Conservation (phyloP, 78 protist genomes). For the Dictyostelium intermedium region DNA sequence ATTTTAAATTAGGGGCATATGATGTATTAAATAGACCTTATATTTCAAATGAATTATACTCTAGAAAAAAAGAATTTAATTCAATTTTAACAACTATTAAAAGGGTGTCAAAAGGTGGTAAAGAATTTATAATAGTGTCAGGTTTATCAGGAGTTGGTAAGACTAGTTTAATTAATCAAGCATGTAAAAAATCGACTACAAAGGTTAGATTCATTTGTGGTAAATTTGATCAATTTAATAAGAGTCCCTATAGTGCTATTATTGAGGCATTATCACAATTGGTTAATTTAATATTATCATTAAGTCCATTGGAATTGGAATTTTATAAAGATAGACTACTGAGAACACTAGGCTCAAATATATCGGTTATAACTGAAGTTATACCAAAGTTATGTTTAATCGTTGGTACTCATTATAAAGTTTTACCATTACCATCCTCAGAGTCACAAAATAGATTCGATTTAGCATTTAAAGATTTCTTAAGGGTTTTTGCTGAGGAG, state of each 20-base stretch:
- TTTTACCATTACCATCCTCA: slow-evolving; percentile 43
- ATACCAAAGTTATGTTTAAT: slow-evolving; percentile 63
- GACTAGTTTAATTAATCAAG: slow-evolving; percentile 43
- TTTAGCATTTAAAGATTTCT: slow-evolving; percentile 60
- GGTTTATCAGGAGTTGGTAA: slow-evolving; percentile 80
- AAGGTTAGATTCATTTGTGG: slow-evolving; percentile 52
- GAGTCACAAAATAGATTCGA: slow-evolving; percentile 64
- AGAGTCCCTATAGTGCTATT: slow-evolving; percentile 74
- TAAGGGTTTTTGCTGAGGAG: slow-evolving; percentile 61
- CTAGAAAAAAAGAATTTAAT: slow-evolving; percentile 49
- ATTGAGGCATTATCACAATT: slow-evolving; percentile 59
- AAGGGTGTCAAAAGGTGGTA: slow-evolving; percentile 56
- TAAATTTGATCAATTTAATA: slow-evolving; percentile 67
- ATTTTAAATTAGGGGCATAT: slow-evolving; percentile 36
- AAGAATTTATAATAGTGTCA: slow-evolving; percentile 52
- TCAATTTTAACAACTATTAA: neutral
- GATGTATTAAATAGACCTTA: slow-evolving; percentile 53
- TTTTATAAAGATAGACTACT: slow-evolving; percentile 45
- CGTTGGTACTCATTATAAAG: slow-evolving; percentile 19
- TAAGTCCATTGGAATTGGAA: slow-evolving; percentile 37
- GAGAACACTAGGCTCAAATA: slow-evolving; percentile 50
- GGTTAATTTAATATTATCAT: slow-evolving; percentile 17
- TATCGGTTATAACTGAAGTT: slow-evolving; percentile 44
- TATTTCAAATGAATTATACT: slow-evolving; percentile 61
- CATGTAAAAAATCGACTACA: slow-evolving; percentile 14